Evolutionary conservation across 1,284 basidiomycete species (phyloP), one percentile per base, ranked within the genome.

Genomic region (Paramarasmius palmivorus): DNA sequence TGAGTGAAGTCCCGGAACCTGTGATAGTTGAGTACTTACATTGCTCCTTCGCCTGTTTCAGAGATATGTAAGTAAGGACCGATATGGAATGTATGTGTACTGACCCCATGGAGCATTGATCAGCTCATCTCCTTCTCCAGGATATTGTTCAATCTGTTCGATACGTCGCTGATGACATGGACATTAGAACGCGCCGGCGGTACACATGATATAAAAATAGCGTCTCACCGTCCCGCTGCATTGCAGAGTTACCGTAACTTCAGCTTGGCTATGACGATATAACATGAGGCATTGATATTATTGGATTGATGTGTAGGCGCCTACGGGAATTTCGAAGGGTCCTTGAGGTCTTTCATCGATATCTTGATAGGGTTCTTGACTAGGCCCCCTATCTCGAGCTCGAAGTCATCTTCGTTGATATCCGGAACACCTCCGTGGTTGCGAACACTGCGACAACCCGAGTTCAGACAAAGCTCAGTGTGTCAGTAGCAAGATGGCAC

Each of bases 71-170:
- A 19, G 8, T 23, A 29, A 34, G 25, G 9, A 25, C 15, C 8
- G 23, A 26, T 10, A 47, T 14, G 15, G n/a, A 14, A 50, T 10
- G 23, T 38, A 39, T 19, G 19, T n/a, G 22, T 9, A 54, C 64
- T 29, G 44, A 69, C 67, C 68, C 79, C 79, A 81, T 19, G 77
- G 78, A 15, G 78, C 77, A 55, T 81, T 78, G 58, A 81, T 77
- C 39, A 82, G 65, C 57, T 82, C 81, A 56, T 82, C 81, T 19
- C 80, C 81, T 34, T 82, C 79, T n/a, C 80, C 81, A 4, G 80
- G 81, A 57, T 82, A 81, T 55, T 78, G 68, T 23, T 66, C 62
- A 46, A 82, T 81, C 59, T 83, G 81, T 53, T 82, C 79, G 7
- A 81, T 72, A 23, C 78, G 76, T 19, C 81, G 69, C 58, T 59